Evolutionary conservation across 2,329 filamentous ascomycete species (phyloP), one percentile per base, ranked within the genome.

Genomic region (Paraphaeosphaeria sporulosa): DNA sequence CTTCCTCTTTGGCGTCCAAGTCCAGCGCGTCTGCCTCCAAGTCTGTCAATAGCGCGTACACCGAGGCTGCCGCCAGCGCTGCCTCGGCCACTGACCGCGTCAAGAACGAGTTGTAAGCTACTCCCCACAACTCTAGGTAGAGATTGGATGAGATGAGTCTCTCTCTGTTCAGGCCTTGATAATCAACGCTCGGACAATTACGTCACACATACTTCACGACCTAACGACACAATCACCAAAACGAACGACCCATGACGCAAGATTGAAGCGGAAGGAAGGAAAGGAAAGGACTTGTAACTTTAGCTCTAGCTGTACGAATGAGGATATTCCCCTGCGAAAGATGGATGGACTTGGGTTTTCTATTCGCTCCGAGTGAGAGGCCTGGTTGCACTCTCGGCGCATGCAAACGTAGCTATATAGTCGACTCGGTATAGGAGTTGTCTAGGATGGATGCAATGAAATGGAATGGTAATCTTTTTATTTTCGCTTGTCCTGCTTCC

Each of bases 101-200:
- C 65, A 81, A 81, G 77, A 71, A 81, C 61, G 80, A 82, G 76
- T 79, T 82, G 78, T 82, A 81, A 72, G 62, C 30, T 32, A 43
- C 25, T 17, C 9, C 15, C 30, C 30, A 4, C 27, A 55, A 34
- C 21, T 30, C 15, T 19, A 23, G 19, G 10, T 44, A 23, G 19
- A 49, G 13, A 15, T 32, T 15, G 15, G 36, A 40, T 17, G 17
- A 19, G 36, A 40, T 23, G 17, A 48, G 1, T 25, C 32, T 17
- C 17, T 47, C 53, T n/a, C n/a, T 10, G 42, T 40, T 38, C 30
- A 43, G 27, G 15, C n/a, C 21, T 55, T 38, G 30, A 32, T 32
- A 32, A 32, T 32, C 30, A 32, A 27, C 4, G 30, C 30, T 32
- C 10, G 30, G 10, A 5, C 25, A 21, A 23, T 15, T 25, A 44